Evolutionary conservation across 768 basidiomycete species (phyloP), one percentile per base, ranked within the genome.

Genomic region (Termitomyces eurrhizus): DNA sequence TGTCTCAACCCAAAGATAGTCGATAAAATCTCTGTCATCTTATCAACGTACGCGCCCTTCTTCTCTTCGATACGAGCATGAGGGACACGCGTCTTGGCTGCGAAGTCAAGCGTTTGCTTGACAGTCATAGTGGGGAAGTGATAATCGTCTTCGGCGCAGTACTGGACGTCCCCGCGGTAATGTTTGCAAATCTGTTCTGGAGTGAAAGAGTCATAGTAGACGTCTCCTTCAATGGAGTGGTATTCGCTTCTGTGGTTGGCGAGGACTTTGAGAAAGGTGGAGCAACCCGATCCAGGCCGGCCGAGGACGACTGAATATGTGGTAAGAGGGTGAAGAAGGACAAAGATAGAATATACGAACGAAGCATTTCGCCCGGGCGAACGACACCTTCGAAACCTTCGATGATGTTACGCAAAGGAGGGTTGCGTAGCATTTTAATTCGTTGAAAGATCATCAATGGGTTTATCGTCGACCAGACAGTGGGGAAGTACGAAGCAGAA

Each of bases 101-200:
- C 87, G 59, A 92, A 90, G 16, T 70, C 75, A 35, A 97, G 77
- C 0, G 92, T 93, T 68, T 93, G 81, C 52, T 83, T 80, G 36
- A 93, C 91, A 6, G 89, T 91, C 32, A 96, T 79, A 11, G 89
- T 90, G 6, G 93, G 89, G 65, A 94, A 90, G 69, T 93, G 92
- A 1, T 90, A 77, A 68, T 95, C 92, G 66, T 93, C 92, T 75
- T 92, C 92, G 0, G 90, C 89, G 61, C 83, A 88, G 69, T 92
- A 93, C 57, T 84, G 83, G 2, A 92, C 86, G 67, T 92, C 92
- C 16, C 93, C 94, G 3, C 88, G 87, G 69, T 85, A 89, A 55
- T 81, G 81, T 61, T 83, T 80, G 60, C 70, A 65, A 57, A 95
- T 80, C 58, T 92, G 80, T 1, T 82, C 73, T 2, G 89, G 83